These are phyloP conservation scores for Carallia brachiata DNA, from an alignment of 345 rosid genomes.

Conservation along the genomic window DNA sequence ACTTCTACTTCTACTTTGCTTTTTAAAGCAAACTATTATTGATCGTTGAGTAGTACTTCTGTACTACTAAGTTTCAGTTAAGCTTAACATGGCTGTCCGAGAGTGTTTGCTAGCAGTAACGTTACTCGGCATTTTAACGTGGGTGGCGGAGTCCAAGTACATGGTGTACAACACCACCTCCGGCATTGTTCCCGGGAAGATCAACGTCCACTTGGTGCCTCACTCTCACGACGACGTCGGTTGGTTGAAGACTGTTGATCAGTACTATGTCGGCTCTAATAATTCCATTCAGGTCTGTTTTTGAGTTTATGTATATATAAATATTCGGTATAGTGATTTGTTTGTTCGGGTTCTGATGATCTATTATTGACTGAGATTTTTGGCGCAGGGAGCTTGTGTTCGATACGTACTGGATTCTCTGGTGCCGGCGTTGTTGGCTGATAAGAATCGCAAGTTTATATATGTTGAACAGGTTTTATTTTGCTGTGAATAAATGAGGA, in stretches of 20 bases:
- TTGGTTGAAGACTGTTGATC: conserved; percentile 60
- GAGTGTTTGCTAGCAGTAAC: conserved; percentile 22
- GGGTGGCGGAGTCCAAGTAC: conserved; percentile 37
- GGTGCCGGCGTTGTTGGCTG: conserved; percentile 48
- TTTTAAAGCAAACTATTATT: too few relatives aligned
- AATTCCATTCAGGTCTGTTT: conserved; percentile 49
- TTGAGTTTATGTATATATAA: neutral
- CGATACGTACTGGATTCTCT: conserved; percentile 50
- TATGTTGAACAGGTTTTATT: conserved; percentile 49
- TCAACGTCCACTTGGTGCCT: conserved; percentile 60
- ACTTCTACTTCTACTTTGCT: too few relatives aligned
- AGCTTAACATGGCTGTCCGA: conserved; percentile 26
- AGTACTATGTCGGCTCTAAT: conserved; percentile 58
- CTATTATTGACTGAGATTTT: conserved; percentile 3
- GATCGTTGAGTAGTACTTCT: too few relatives aligned
- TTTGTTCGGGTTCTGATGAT: neutral
- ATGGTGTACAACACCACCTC: conserved; percentile 44
- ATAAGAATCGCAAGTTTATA: conserved; percentile 53
- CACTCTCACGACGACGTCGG: conserved; percentile 61
- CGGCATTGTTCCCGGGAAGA: conserved; percentile 40
- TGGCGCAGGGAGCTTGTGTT: conserved; percentile 51
- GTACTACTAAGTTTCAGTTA: neutral
- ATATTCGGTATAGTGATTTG: neutral
- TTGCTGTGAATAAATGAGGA: too few relatives aligned
- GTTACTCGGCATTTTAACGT: conserved; percentile 11